Evolutionary conservation across 2,329 filamentous ascomycete genomes (phyloP).

Genomic region (Pestalotiopsis fici): DNA sequence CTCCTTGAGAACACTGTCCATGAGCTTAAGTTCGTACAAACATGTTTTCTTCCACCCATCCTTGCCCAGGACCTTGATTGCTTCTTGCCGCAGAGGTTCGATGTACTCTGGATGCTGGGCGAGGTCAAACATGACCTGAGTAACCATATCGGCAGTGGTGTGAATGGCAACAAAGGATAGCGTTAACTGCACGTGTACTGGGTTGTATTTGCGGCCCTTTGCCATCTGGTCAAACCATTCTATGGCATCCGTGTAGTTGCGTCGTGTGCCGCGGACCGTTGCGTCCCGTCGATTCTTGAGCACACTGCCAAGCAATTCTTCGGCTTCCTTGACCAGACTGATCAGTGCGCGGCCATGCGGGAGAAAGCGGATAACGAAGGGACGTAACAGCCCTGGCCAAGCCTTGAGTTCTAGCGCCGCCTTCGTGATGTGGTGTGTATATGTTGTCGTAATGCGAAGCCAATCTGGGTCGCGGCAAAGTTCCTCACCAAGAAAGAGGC

Average conservation of each 20-base stretch:
- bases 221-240: conserved; percentile 17
- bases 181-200: conserved; percentile 15
- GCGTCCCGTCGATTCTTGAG: not conserved
- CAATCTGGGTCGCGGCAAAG: conserved; percentile 19
- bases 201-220: conserved; percentile 11
- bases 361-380: conserved; percentile 16
- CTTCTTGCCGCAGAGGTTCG: conserved; percentile 21
- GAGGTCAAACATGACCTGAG: conserved; percentile 20
- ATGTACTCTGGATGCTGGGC: conserved; percentile 19
- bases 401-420: conserved; percentile 11
- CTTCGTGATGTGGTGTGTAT: conserved; percentile 10
- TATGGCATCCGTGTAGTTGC: conserved; percentile 15
- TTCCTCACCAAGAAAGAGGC: conserved; percentile 20
- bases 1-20: conserved; percentile 28
- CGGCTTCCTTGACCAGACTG: conserved; percentile 9
- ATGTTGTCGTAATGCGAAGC: conserved; percentile 15
- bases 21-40: conserved; percentile 21
- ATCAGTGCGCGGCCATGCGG: conserved; percentile 8
- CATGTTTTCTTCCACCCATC: conserved; percentile 20
- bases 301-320: conserved; percentile 5
- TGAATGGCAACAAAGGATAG: conserved; percentile 23
- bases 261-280: not conserved
- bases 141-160: conserved; percentile 20
- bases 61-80: conserved; percentile 16
- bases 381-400: conserved; percentile 16